A percentile compares a stretch with the other conserved stretches of the same genome.
Evolutionary conservation across 2,329 filamentous ascomycete species (phyloP).

Genomic region (Paraconiothyrium sp.): DNA sequence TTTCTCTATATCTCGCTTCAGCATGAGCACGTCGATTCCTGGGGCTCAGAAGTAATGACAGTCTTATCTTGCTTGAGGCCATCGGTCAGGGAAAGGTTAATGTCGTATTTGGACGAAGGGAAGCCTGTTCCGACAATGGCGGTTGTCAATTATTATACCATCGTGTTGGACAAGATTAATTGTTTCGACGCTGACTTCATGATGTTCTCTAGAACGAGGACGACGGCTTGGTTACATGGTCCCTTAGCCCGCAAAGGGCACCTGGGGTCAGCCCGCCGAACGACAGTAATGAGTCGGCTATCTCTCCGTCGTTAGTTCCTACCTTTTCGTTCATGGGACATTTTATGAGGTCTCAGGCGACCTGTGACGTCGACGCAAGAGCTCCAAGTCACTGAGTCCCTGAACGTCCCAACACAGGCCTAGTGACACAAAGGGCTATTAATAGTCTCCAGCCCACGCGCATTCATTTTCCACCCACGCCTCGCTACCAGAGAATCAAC

Average conservation of each 20-base stretch:
- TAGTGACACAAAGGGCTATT: slow-evolving; percentile 10
- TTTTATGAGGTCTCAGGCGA: background rate
- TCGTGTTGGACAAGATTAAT: background rate
- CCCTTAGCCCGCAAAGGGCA: slow-evolving; percentile 18
- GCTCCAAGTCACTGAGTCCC: slow-evolving; percentile 1
- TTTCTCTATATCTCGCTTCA: no score
- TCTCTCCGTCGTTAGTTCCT: background rate
- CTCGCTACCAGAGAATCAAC: slow-evolving; percentile 16
- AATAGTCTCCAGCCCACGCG: slow-evolving; percentile 13
- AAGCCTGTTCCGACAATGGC: slow-evolving; percentile 40
- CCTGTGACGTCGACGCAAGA: slow-evolving; percentile 10
- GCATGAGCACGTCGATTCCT: slow-evolving; percentile 50
- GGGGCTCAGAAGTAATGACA: slow-evolving; percentile 56
- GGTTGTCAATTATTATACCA: background rate
- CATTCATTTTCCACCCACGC: slow-evolving; percentile 21
- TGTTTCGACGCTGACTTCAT: background rate
- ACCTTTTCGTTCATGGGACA: background rate
- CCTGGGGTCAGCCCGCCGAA: background rate
- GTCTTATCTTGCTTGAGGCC: slow-evolving; percentile 55
- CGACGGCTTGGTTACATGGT: background rate
- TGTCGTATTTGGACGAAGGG: slow-evolving; percentile 52
- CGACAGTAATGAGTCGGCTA: background rate
- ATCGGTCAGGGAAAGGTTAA: slow-evolving; percentile 40
- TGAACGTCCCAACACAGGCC: background rate
- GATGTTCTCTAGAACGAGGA: slow-evolving; percentile 1